Percentiles rank a stretch among this genome's conserved stretches.
Evolutionary conservation across 2,329 filamentous ascomycete genomes (phyloP).

Genomic region (Hypoxylon sp.): DNA sequence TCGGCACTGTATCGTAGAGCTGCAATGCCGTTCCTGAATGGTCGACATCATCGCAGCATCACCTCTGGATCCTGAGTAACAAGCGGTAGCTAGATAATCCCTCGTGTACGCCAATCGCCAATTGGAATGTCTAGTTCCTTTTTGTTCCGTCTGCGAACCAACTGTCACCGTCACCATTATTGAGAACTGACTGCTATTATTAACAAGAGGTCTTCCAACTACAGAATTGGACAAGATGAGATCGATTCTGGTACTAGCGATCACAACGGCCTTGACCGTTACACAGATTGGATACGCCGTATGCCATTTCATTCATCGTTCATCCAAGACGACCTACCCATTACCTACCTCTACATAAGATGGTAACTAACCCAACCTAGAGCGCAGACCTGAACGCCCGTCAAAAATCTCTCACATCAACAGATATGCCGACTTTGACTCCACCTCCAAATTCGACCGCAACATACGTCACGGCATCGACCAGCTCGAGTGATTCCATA

Average conservation of each 20-base stretch:
- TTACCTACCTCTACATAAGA: too few relatives aligned
- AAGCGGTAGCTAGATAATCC: not conserved
- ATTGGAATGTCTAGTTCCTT: conserved; percentile 20
- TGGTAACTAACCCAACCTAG: conserved; percentile 13
- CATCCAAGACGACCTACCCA: not conserved
- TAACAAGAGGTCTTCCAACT: conserved; percentile 1
- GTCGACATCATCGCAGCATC: conserved; percentile 18
- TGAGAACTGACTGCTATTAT: not conserved
- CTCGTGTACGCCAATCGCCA: conserved; percentile 3
- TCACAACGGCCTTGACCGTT: conserved; percentile 10
- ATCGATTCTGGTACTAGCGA: conserved; percentile 8
- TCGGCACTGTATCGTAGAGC: conserved; percentile 27
- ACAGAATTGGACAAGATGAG: conserved; percentile 22
- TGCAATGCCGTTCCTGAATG: conserved; percentile 11
- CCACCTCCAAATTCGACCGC: not conserved
- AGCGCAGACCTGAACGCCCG: conserved; percentile 8
- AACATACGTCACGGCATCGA: conserved; percentile 9
- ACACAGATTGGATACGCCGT: conserved; percentile 21
- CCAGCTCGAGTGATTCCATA: not conserved
- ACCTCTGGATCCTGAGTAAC: not conserved
- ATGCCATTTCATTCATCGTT: conserved; percentile 12
- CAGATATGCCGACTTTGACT: conserved; percentile 24
- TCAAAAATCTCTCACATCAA: conserved; percentile 25
- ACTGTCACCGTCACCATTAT: not conserved
- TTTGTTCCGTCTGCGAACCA: conserved; percentile 4